phyloP scores from a whole-genome alignment of 2,329 filamentous ascomycete genomes.

The Penicillium sp. region DNA sequence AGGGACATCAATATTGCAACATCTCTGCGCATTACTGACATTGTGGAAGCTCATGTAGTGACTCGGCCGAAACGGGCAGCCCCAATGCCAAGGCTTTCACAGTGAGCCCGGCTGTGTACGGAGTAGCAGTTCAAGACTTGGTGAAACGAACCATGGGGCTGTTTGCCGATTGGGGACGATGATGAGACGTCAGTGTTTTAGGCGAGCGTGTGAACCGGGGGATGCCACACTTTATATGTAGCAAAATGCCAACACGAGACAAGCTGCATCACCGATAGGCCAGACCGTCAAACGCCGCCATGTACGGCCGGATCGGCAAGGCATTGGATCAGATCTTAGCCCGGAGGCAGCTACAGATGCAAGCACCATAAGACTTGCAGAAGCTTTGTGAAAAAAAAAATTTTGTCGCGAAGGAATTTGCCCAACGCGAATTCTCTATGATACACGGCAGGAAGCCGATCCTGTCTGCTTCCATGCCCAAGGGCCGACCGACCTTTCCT shows the following conservation, averaged over 20 bases:
- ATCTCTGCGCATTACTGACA: no score
- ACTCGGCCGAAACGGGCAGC: no score
- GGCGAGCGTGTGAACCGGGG: neutral
- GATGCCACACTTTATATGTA: neutral
- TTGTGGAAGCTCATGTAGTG: no score
- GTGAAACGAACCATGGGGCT: no score
- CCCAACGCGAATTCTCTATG: slow-evolving; percentile 24
- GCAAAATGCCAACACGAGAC: neutral
- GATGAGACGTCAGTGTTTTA: no score
- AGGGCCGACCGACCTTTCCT: slow-evolving; percentile 3
- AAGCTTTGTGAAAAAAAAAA: neutral
- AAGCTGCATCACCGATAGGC: neutral
- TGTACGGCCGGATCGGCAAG: neutral
- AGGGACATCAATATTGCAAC: no score
- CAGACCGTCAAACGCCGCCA: neutral
- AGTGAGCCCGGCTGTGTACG: no score
- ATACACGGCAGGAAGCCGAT: slow-evolving; percentile 23
- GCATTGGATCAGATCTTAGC: neutral
- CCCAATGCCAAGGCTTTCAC: no score
- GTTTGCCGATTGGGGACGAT: no score
- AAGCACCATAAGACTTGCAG: neutral
- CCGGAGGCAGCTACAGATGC: neutral
- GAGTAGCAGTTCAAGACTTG: no score
- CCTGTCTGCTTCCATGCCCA: slow-evolving; percentile 10
- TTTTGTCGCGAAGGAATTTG: slow-evolving; percentile 7